Base-by-base conservation (phyloP, 1,284 basidiomycete genomes). In the Malassezia obtusa region DNA sequence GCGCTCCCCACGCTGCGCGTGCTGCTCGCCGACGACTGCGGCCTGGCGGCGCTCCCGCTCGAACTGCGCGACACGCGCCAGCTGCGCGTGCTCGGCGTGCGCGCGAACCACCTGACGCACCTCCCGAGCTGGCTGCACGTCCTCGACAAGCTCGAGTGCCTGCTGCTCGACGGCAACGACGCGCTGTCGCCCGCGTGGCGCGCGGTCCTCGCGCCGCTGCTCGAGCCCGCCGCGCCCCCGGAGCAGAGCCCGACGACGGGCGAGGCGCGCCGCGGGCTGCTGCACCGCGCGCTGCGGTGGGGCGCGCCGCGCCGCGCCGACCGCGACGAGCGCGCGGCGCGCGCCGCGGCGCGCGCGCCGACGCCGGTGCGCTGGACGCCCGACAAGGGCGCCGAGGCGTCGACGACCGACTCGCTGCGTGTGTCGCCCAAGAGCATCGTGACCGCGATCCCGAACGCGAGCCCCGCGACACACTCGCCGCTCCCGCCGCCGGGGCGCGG, bases 81-180 rank as follows among this genome's bases (percentile, higher is more conserved):
- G 61, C 78, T 94, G 46, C 87, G 90, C 69, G 88, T 87, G 5
- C 80, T 95, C 54, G 89, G 87, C 69, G 78, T 92, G 44, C 83
- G 90, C 52, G 79, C 84, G 66, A 98, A 98, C 76, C 84, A 85
- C 68, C 79, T 98, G 67, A 80, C 87, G 62, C 81, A 84, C n/a
- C 79, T 98, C 26, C 92, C 92, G 3, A 83, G 85, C 58, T 98
- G 94, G 92, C 79, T 98, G 38, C 88, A 87, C 72, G 81, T 86
- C 30, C 79, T 98, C 28, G 79, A 82, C 17, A 81, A 82, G 35
- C 79, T 98, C 44, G 87, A 92, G 74, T 85, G 84, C 4, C 79
- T 98, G 2, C 84, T 85, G 59, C 82, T 98, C 26, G 92, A 96
- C 63, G 86, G 84, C 28, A 98, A 98, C 73, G 86, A n/a, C 10